A percentile compares a stretch with the other conserved stretches of the same genome.
Evolutionary conservation across 768 basidiomycete genomes (phyloP).

Genomic region (Pleurotus eryngii): DNA sequence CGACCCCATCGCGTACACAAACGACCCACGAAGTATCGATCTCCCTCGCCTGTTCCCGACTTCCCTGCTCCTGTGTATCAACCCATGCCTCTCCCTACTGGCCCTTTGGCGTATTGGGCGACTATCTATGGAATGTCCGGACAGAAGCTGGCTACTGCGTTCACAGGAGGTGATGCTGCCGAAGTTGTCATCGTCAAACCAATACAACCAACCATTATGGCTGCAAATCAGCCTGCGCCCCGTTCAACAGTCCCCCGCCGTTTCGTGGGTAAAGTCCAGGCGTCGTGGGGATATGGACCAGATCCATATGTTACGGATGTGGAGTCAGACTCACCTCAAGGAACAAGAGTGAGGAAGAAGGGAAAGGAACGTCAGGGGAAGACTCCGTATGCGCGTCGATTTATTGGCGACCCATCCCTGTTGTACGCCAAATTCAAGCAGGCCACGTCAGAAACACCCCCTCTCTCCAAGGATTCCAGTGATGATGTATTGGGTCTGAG

Average conservation of each 20-base stretch:
- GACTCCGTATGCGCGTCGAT: not conserved
- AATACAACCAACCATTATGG: not conserved
- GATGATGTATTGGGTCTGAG: not conserved
- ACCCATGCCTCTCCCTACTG: conserved; percentile 1
- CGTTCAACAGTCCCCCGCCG: conserved; percentile 13
- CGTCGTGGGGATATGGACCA: conserved; percentile 24
- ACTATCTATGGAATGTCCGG: conserved; percentile 27
- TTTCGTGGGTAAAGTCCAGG: conserved; percentile 28
- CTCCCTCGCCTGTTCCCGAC: conserved; percentile 7
- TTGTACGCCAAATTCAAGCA: not conserved
- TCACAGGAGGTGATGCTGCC: conserved; percentile 16
- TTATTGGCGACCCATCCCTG: not conserved
- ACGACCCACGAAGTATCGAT: no score
- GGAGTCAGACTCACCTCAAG: not conserved
- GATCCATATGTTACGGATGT: not conserved
- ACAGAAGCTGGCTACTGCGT: conserved; percentile 23
- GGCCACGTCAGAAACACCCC: not conserved
- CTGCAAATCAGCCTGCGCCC: conserved; percentile 8
- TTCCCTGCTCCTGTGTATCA: conserved; percentile 12
- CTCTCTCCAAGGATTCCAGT: not conserved
- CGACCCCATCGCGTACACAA: no score
- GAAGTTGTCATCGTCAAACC: conserved; percentile 11
- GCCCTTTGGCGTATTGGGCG: conserved; percentile 25
- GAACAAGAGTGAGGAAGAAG: not conserved
- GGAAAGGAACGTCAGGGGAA: not conserved